Percentiles rank a stretch among this genome's conserved stretches.
Conservation (phyloP, 805 yeast genomes). For the Candida xiaguanensis region DNA sequence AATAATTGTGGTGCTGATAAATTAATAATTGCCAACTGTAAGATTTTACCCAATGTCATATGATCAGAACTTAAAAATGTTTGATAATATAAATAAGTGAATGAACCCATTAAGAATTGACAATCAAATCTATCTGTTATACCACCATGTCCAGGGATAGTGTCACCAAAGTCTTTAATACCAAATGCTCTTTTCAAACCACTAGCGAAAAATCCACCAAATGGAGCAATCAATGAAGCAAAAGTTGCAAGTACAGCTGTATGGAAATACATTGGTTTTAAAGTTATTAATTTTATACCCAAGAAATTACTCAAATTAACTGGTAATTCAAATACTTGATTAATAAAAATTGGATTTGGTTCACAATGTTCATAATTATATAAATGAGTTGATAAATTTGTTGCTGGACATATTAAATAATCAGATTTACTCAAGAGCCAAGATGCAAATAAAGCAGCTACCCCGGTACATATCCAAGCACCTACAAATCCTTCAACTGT, state of each 20-base stretch:
- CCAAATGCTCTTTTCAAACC: slow-evolving; percentile 97
- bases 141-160: slow-evolving; percentile 99
- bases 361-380: slow-evolving; percentile 69
- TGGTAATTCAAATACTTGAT: slow-evolving; percentile 77
- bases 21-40: slow-evolving; percentile 74
- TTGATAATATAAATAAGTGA: slow-evolving; percentile 87
- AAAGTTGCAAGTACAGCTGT: slow-evolving; percentile 83
- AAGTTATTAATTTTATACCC: slow-evolving; percentile 44
- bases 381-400: slow-evolving; percentile 56
- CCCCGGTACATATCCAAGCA: slow-evolving; percentile 91
- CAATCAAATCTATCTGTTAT: slow-evolving; percentile 97
- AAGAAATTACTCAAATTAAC: slow-evolving; percentile 51
- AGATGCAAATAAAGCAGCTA: slow-evolving; percentile 66
- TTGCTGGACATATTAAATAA: slow-evolving; percentile 87
- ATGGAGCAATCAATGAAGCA: slow-evolving; percentile 96
- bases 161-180: slow-evolving; percentile 95
- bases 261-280: slow-evolving; percentile 90
- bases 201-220: slow-evolving; percentile 97
- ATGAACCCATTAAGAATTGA: slow-evolving; percentile 96
- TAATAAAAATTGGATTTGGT: slow-evolving; percentile 83
- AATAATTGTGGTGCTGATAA: slow-evolving; percentile 63
- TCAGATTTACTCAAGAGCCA: slow-evolving; percentile 59
- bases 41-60: slow-evolving; percentile 66
- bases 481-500: slow-evolving; percentile 97
- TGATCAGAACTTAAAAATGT: slow-evolving; percentile 78